Evolutionary conservation across 371 early-diverging fungal species (phyloP).

Genomic region (Amoeboaphelidium protococcarum): DNA sequence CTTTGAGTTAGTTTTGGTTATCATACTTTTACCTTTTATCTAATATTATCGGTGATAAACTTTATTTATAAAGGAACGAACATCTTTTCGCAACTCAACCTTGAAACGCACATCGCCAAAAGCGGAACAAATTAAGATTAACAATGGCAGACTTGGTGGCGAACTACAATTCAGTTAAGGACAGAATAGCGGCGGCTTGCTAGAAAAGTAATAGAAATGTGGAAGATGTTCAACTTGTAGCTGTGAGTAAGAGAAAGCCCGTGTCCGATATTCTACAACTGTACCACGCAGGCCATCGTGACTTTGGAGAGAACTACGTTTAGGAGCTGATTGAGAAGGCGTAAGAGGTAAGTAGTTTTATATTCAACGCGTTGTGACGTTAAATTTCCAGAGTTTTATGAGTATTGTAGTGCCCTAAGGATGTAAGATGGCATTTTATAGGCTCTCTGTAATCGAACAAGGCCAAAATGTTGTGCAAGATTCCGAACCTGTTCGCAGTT

Average conservation of each 20-base stretch:
- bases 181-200: not conserved
- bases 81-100: too few relatives aligned
- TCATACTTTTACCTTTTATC: too few relatives aligned
- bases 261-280: not conserved
- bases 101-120: too few relatives aligned
- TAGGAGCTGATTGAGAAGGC: not conserved
- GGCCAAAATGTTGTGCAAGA: not conserved
- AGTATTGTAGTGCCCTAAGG: not conserved
- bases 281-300: not conserved
- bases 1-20: too few relatives aligned
- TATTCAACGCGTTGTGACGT: not conserved
- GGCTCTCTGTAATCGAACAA: not conserved
- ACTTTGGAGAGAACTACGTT: conserved; percentile 1
- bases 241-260: not conserved
- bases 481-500: not conserved
- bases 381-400: not conserved
- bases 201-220: too few relatives aligned
- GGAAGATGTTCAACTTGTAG: not conserved
- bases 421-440: not conserved
- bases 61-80: too few relatives aligned
- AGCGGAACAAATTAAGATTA: too few relatives aligned
- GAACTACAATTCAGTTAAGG: not conserved
- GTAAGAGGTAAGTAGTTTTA: not conserved
- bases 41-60: too few relatives aligned
- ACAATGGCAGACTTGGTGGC: too few relatives aligned